Percentiles rank a stretch among this genome's conserved stretches.
Evolutionary conservation across 139 green algal species (phyloP).

Genomic region (Tetraselmis striata): DNA sequence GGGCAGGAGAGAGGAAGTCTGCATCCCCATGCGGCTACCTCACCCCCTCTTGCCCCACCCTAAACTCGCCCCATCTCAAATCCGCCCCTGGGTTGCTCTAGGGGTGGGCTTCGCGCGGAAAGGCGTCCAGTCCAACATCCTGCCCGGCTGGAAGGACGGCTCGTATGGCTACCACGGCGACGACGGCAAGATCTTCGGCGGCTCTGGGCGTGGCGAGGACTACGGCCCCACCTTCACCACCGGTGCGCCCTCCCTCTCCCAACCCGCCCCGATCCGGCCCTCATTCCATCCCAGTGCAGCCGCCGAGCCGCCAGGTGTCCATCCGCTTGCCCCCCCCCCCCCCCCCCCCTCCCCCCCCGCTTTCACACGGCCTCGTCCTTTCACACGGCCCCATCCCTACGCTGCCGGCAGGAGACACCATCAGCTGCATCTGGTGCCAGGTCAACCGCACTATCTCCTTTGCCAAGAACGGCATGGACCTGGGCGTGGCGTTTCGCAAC

Average conservation of each 20-base stretch:
- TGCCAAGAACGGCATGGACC: constrained; percentile 51
- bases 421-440: constrained; percentile 47
- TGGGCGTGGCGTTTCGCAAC: constrained; percentile 65
- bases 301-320: neutral
- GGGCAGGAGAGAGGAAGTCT: no score
- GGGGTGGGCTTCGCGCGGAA: constrained; percentile 60
- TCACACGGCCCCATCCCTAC: neutral
- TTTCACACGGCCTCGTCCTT: neutral
- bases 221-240: constrained; percentile 52
- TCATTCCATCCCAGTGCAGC: neutral
- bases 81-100: constrained; percentile 9
- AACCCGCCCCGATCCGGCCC: neutral
- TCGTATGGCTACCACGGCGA: constrained; percentile 80
- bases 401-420: constrained; percentile 34
- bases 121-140: constrained; percentile 51
- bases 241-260: constrained; percentile 14
- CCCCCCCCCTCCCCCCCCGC: neutral
- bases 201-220: constrained; percentile 32
- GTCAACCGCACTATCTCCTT: constrained; percentile 45
- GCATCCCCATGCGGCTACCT: neutral
- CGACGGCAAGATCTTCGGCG: constrained; percentile 62
- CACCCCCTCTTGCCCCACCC: no score
- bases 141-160: constrained; percentile 78
- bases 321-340: neutral
- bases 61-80: neutral